Evolutionary conservation across 169 alveolate genomes (phyloP).

Genomic region (Plasmodium gonderi): DNA sequence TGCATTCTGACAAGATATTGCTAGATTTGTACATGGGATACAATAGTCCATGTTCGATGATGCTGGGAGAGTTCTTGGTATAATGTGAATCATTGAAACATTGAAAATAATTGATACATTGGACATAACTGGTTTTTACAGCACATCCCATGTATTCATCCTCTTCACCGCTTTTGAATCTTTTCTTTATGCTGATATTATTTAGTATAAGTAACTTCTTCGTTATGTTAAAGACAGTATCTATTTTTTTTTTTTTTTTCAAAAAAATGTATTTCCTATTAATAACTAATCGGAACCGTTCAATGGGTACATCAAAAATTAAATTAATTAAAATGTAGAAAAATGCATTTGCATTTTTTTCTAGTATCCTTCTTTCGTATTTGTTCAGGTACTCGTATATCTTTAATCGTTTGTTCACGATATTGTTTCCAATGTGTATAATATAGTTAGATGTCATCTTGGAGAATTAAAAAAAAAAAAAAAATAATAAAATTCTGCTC

Average conservation of each 20-base stretch:
- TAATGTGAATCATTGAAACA: background rate
- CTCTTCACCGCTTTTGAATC: background rate
- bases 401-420: slow-evolving; percentile 35
- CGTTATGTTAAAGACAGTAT: slow-evolving; percentile 35
- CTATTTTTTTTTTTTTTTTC: slow-evolving; percentile 33
- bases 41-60: background rate
- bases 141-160: background rate
- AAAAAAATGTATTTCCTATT: slow-evolving; percentile 59
- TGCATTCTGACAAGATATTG: background rate
- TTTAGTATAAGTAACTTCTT: slow-evolving; percentile 25
- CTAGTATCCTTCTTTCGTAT: slow-evolving; percentile 41
- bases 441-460: slow-evolving; percentile 67
- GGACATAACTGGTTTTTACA: background rate
- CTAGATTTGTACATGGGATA: no score
- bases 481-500: background rate
- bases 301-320: slow-evolving; percentile 44
- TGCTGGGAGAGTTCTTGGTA: background rate
- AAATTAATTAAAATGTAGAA: slow-evolving; percentile 55
- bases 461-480: background rate
- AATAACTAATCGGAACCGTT: slow-evolving; percentile 50
- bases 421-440: slow-evolving; percentile 46
- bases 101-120: no score
- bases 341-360: slow-evolving; percentile 49
- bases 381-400: slow-evolving; percentile 34
- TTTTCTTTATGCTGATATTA: slow-evolving; percentile 35